Evolutionary conservation across 495 filamentous ascomycete species (phyloP).

Genomic region (Oidiodendron maius): DNA sequence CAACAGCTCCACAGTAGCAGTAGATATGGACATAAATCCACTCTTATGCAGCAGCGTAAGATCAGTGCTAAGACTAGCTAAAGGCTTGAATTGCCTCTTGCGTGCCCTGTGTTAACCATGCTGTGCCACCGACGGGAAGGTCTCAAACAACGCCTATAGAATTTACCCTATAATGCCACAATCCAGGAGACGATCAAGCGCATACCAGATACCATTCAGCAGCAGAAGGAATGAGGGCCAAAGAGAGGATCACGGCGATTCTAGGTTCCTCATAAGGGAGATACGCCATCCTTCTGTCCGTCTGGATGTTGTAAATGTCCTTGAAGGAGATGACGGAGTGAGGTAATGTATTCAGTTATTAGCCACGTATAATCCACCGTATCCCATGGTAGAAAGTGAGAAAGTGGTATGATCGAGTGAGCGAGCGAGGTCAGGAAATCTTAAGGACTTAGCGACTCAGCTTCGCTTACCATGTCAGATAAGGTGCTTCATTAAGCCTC

Average conservation of each 20-base stretch:
- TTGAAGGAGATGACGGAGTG: too few relatives aligned
- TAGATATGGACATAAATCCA: conserved; percentile 48
- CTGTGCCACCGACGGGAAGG: conserved; percentile 44
- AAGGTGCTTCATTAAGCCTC: too few relatives aligned
- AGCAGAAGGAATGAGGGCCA: conserved; percentile 60
- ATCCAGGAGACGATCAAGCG: conserved; percentile 56
- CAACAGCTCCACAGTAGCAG: conserved; percentile 59
- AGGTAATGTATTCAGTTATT: too few relatives aligned
- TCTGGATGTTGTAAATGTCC: too few relatives aligned
- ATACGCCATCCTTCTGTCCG: too few relatives aligned
- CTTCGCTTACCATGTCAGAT: too few relatives aligned
- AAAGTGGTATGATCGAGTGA: too few relatives aligned
- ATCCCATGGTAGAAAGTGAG: too few relatives aligned
- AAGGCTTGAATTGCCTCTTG: conserved; percentile 57
- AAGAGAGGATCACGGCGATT: conserved; percentile 52
- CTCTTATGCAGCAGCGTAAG: conserved; percentile 53
- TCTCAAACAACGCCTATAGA: conserved; percentile 69
- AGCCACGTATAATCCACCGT: too few relatives aligned
- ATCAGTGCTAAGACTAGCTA: conserved; percentile 70
- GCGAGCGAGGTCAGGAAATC: too few relatives aligned
- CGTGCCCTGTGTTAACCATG: conserved; percentile 41
- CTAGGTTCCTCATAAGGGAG: conserved; percentile 56
- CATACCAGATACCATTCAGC: conserved; percentile 52
- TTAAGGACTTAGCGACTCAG: too few relatives aligned
- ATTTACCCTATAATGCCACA: conserved; percentile 74